Percentiles rank a stretch among this genome's conserved stretches.
phyloP scores from a whole-genome alignment of 192 early-diverging fungal genomes.

The Linnemannia hyalina region DNA sequence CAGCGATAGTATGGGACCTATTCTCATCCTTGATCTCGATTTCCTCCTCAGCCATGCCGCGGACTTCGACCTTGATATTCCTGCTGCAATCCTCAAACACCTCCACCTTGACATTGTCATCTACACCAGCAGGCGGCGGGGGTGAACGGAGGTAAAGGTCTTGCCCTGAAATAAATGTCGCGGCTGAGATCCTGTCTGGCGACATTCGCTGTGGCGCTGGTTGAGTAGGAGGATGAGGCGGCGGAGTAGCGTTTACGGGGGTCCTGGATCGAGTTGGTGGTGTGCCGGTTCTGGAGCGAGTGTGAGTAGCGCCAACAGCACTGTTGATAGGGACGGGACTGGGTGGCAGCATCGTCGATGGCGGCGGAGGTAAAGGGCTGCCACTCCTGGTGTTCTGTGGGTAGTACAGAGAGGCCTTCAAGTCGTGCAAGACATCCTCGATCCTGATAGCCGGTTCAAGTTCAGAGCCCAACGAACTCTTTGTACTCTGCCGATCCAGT shows the following conservation, averaged over 20 bases:
- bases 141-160: too few relatives aligned
- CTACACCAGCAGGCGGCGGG: not conserved
- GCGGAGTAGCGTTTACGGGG: not conserved
- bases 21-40: not conserved
- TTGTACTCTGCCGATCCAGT: not conserved
- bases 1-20: not conserved
- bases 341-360: not conserved
- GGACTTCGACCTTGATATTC: not conserved
- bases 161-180: not conserved
- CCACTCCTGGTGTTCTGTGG: not conserved
- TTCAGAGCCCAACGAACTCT: not conserved
- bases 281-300: not conserved
- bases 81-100: not conserved
- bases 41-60: not conserved
- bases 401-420: not conserved
- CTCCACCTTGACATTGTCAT: conserved; percentile 1
- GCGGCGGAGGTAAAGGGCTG: not conserved
- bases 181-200: not conserved
- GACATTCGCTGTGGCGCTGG: not conserved
- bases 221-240: not conserved
- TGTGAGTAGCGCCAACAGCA: not conserved
- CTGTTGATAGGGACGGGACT: not conserved
- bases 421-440: not conserved
- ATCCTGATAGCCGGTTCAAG: not conserved
- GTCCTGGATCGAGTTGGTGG: not conserved